Base-by-base conservation (phyloP, 768 basidiomycete genomes). In the Galerina sulciceps region DNA sequence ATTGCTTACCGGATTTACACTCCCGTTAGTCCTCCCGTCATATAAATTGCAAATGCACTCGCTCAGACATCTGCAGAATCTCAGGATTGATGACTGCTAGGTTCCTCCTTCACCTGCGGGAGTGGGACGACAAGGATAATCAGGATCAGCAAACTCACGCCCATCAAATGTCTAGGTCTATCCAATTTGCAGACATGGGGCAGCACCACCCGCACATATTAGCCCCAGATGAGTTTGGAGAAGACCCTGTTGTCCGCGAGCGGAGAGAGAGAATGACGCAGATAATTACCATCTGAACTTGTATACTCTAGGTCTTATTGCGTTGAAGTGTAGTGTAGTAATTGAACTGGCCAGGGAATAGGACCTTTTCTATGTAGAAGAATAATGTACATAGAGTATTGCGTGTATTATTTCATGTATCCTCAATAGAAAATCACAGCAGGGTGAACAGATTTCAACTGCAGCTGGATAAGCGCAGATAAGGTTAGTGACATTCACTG, bases 1-100 rank as follows among this genome's bases (percentile, higher is more conserved):
- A 17, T 22, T 52, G 11, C 23, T 52, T 9, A 52, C 36, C 4
- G 50, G 35, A 3, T 23, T 38, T 36, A 52, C 50, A 22, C 36
- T 52, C 4, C 50, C 50, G 50, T 52, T 11, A 52, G 36, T 36
- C 17, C n/a, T 26, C 15, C 26, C 11, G 18, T 14, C 18, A 2
- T 5, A 42, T 0, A 26, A 22, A 47, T 47, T 11, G 13, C 2
- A 31, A 1, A 8, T 4, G 26, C 26, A 31, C 18, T 44, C 17
- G 50, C 26, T 54, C 14, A 41, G 4, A 4, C 11, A 22, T 36
- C 38, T 6, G 2, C 36, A 55, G 44, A 3, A 48, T 47, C 6
- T 55, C 44, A 15, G 43, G 43, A 40, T 18, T 55, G 13, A 46
- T 47, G 44, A 55, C 54, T 23, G 54, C 54, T 6, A 42, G 54